Evolutionary conservation across 306 rosid genomes (phyloP).

Genomic region (Pyrus betulifolia): DNA sequence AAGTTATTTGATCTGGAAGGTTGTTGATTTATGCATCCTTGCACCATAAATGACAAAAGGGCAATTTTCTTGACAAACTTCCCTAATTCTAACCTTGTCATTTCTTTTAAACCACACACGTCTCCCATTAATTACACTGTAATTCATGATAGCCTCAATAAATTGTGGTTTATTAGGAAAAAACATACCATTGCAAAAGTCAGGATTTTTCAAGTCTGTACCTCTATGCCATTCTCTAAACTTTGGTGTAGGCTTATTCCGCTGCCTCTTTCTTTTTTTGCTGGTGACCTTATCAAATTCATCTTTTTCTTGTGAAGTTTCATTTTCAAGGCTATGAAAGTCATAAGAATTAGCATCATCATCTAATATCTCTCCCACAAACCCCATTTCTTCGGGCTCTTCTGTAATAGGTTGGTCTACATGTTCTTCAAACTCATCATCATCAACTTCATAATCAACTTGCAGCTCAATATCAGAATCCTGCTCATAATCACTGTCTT

Average conservation of each 20-base stretch:
- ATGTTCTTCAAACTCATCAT: neutral
- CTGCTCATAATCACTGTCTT: neutral
- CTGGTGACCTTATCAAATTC: neutral
- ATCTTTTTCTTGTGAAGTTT: neutral
- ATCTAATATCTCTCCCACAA: neutral
- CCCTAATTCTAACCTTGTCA: too few species aligned
- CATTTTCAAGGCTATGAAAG: neutral
- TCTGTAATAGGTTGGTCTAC: too few species aligned
- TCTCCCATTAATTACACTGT: too few species aligned
- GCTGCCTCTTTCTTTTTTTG: too few species aligned
- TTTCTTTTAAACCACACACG: too few species aligned
- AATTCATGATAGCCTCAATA: neutral
- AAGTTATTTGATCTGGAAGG: too few species aligned
- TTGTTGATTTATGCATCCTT: too few species aligned
- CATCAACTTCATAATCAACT: neutral
- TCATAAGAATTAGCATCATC: neutral
- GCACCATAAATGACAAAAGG: too few species aligned
- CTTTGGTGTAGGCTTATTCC: neutral
- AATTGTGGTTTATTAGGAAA: neutral
- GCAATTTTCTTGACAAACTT: too few species aligned
- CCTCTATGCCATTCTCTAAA: neutral
- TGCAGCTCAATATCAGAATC: too few species aligned
- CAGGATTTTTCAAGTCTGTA: neutral
- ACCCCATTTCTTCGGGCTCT: neutral
- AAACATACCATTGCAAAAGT: too few species aligned